Percentiles rank a stretch among this genome's conserved stretches.
Conservation (phyloP, 164 flowering plant species). For the Piper betle region DNA sequence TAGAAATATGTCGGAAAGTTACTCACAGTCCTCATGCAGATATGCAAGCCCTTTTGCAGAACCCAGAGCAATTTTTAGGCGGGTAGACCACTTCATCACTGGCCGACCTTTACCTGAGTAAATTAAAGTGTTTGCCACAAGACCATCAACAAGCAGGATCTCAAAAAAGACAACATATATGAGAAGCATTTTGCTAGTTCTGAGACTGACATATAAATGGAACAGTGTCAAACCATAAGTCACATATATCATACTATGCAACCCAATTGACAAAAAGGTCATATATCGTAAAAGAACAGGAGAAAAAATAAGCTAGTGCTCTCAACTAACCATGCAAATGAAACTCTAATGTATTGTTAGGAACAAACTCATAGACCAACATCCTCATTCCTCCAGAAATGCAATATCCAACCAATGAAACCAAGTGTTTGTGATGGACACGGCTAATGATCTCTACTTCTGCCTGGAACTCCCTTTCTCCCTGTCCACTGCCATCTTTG, state of each 20-base stretch:
- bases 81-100: constrained; percentile 75
- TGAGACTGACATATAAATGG: neutral
- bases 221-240: too few species aligned
- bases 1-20: neutral
- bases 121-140: neutral
- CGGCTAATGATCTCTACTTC: constrained; percentile 95
- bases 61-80: constrained; percentile 78
- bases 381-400: constrained; percentile 58
- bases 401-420: constrained; percentile 90
- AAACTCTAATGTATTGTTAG: constrained; percentile 83
- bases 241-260: too few species aligned
- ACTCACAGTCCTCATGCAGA: constrained; percentile 91
- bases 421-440: constrained; percentile 94
- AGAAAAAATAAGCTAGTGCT: neutral
- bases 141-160: neutral
- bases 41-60: constrained; percentile 96
- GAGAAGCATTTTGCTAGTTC: neutral
- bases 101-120: constrained; percentile 77
- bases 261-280: too few species aligned
- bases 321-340: constrained; percentile 68
- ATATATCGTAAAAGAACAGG: neutral
- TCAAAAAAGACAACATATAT: neutral
- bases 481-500: constrained; percentile 91
- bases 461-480: constrained; percentile 94
- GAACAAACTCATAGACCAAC: constrained; percentile 96